Base-by-base conservation (phyloP, 495 filamentous ascomycete species). In the Talaromyces adpressus region DNA sequence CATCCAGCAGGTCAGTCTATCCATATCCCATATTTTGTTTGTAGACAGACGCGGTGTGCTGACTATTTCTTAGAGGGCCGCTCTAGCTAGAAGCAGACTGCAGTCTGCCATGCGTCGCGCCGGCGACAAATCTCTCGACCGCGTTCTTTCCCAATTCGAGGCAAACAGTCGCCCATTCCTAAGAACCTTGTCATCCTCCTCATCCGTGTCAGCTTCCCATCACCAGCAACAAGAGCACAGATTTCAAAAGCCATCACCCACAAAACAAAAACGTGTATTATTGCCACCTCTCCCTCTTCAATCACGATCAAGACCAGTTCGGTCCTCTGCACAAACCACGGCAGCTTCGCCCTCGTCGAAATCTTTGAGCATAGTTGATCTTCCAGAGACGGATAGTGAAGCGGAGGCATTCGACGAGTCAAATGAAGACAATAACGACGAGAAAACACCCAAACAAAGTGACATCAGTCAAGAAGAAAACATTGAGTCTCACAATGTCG, bases 21-120 rank as follows among this genome's bases (percentile, higher is more conserved):
- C 52, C 47, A 23, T 30, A 30, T 52, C 14, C 7, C 23, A 7
- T 57, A 22, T 30, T 5, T 36, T 34, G 20, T 29, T 58, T 56
- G 0, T 23, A 41, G 18, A 12, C 11, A 3, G n/a, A 54, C 51
- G 47, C 27, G 29, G 25, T 36, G 27, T 54, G 49, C 61, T 63
- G 54, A 69, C 14, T 59, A 65, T 8, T n/a, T 29, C 23, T 57
- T 25, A 80, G 78, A 79, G 79, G 79, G 78, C 78, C 52, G 68
- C 52, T 41, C 72, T 78, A n/a, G 75, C 79, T 63, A 76, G 74
- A 32, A 76, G 64, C 62, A 71, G 73, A 63, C 68, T 80, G 39
- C 78, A 78, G 71, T 75, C 67, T 51, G 78, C 78, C 49, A 80
- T 79, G 78, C 76, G 73, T 60, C 74, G 75, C 54, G 73, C 76